Evolutionary conservation across 352 stramenopile species (phyloP).

Genomic region (Globisporangium cystogenes): DNA sequence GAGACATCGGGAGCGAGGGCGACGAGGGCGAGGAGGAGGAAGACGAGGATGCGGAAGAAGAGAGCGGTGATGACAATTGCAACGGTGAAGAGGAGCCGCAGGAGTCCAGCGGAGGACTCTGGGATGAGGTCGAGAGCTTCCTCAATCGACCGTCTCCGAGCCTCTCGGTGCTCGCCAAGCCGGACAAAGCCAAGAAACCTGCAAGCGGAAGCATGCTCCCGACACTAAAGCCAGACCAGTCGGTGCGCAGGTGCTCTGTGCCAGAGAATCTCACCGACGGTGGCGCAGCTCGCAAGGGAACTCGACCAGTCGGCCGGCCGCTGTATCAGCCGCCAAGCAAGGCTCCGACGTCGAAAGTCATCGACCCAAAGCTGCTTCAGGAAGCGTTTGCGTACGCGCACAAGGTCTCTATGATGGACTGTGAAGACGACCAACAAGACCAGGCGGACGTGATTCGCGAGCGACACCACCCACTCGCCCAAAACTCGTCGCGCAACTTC

Average conservation of each 20-base stretch:
- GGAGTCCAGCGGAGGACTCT: slow-evolving; percentile 40
- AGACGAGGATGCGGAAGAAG: slow-evolving; percentile 10
- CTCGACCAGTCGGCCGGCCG: slow-evolving; percentile 13
- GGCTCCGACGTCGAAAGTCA: slow-evolving; percentile 19
- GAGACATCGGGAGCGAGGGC: neutral
- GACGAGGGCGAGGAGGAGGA: slow-evolving; percentile 14
- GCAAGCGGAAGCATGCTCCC: slow-evolving; percentile 29
- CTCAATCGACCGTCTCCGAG: slow-evolving; percentile 65
- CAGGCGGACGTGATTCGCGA: slow-evolving; percentile 9
- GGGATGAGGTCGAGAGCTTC: slow-evolving; percentile 73
- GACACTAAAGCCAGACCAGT: slow-evolving; percentile 22
- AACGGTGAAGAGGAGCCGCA: slow-evolving; percentile 35
- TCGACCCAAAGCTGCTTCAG: slow-evolving; percentile 65
- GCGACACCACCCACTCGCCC: slow-evolving; percentile 6
- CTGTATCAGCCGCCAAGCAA: slow-evolving; percentile 11
- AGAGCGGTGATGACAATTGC: too few relatives aligned
- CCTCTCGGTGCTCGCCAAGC: slow-evolving; percentile 35
- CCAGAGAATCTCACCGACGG: slow-evolving; percentile 22
- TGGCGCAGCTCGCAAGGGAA: slow-evolving; percentile 1
- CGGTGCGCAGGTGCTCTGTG: slow-evolving; percentile 10
- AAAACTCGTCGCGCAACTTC: slow-evolving; percentile 3
- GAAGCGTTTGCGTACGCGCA: slow-evolving; percentile 73
- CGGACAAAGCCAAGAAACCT: slow-evolving; percentile 15
- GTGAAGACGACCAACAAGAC: slow-evolving; percentile 31
- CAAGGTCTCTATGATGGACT: slow-evolving; percentile 36